These are phyloP conservation scores for Zea mays DNA, from an alignment of 176 grass and related monocot genomes.

Conservation along the genomic window Zm-B73-REFERENCE-NAM-5.0 NC_050096.1:36430501-36431000, in stretches of 20 bases:
- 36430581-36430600: slow-evolving; percentile 86
- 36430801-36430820: slow-evolving; percentile 23
- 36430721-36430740: slow-evolving; percentile 98
- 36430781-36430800: slow-evolving; percentile 87
- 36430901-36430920: background rate
- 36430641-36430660: slow-evolving; percentile 94
- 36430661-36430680: slow-evolving; percentile 86
- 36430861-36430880: background rate
- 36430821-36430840: slow-evolving; percentile 2
- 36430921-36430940: background rate
- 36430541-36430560: slow-evolving; percentile 83
- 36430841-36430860: background rate
- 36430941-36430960: no score
- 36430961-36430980: slow-evolving; percentile 10
- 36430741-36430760: slow-evolving; percentile 96
- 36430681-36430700: slow-evolving; percentile 87
- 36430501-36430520: slow-evolving; percentile 78
- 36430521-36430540: slow-evolving; percentile 94
- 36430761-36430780: slow-evolving; percentile 93
- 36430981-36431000: background rate
- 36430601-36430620: slow-evolving; percentile 75
- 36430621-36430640: slow-evolving; percentile 88
- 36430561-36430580: slow-evolving; percentile 77
- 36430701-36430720: slow-evolving; percentile 73
- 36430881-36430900: slow-evolving; percentile 13